Conservation (phyloP, 2,329 filamentous ascomycete species). For the Gyromitra esculenta region DNA sequence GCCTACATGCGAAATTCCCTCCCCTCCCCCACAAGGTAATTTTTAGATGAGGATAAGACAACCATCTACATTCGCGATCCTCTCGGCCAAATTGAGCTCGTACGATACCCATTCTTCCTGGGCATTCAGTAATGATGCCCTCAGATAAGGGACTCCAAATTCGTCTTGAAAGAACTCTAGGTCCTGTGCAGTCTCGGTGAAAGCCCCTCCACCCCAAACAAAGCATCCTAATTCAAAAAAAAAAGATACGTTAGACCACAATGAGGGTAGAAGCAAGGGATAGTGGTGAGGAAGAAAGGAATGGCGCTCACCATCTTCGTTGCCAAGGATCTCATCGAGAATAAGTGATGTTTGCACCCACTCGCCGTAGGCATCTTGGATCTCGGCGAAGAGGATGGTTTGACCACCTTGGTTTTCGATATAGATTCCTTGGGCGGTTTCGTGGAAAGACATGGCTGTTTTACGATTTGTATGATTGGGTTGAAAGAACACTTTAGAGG, state of each 20-base stretch:
- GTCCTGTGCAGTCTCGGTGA: not conserved
- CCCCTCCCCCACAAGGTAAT: no score
- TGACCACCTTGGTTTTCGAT: not conserved
- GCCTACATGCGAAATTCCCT: not conserved
- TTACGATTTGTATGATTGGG: not conserved
- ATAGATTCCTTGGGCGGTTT: not conserved
- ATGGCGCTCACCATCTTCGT: conserved; percentile 1
- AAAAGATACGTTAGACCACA: not conserved
- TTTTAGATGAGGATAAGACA: not conserved
- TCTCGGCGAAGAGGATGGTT: not conserved
- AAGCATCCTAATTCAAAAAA: not conserved
- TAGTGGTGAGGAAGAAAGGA: not conserved
- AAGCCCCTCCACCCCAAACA: not conserved
- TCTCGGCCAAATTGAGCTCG: not conserved
- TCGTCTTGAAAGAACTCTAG: not conserved
- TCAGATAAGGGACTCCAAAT: not conserved
- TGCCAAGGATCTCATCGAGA: not conserved
- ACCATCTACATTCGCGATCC: not conserved
- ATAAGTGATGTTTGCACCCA: not conserved
- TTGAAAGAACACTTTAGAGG: not conserved
- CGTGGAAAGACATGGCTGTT: not conserved
- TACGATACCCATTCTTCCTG: not conserved
- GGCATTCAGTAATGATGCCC: not conserved
- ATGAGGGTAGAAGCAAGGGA: not conserved
- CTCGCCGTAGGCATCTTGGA: not conserved